These are phyloP conservation scores for Coleophoma crateriformis DNA, from an alignment of 2,329 filamentous ascomycete genomes.

Conservation along the genomic window DNA sequence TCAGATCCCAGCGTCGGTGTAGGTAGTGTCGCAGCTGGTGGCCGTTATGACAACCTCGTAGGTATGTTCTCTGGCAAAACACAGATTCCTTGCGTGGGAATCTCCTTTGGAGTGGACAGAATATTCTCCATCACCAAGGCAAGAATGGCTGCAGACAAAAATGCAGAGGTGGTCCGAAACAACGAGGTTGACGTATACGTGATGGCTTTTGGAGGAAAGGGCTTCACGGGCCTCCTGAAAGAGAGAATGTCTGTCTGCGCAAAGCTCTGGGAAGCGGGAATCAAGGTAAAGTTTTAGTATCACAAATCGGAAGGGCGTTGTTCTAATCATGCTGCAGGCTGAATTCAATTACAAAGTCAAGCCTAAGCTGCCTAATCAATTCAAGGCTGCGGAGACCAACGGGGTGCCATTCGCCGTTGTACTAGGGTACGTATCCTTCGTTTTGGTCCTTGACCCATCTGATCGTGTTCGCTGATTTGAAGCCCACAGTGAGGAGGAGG, in stretches of 20 bases:
- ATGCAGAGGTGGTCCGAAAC: constrained; percentile 47
- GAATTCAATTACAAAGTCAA: constrained; percentile 89
- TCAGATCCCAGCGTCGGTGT: constrained; percentile 78
- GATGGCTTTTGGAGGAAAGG: constrained; percentile 90
- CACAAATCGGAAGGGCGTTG: neutral
- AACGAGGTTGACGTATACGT: constrained; percentile 87
- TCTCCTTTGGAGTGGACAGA: constrained; percentile 91
- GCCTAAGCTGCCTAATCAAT: constrained; percentile 82
- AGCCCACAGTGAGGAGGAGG: constrained; percentile 63
- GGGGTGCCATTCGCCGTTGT: constrained; percentile 84
- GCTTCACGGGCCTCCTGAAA: constrained; percentile 71
- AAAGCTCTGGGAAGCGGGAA: constrained; percentile 76
- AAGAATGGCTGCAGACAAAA: constrained; percentile 58
- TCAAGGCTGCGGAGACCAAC: constrained; percentile 79
- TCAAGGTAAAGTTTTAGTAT: constrained; percentile 55
- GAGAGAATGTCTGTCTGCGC: constrained; percentile 79
- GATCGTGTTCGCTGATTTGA: neutral
- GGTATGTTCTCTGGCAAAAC: constrained; percentile 87
- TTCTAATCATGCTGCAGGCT: constrained; percentile 39
- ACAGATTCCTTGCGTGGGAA: constrained; percentile 83
- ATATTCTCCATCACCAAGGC: constrained; percentile 92
- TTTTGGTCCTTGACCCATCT: neutral
- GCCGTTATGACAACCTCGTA: constrained; percentile 88
- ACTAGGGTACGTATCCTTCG: constrained; percentile 46
- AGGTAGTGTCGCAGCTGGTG: constrained; percentile 83